Conservation (phyloP, 2,329 filamentous ascomycete species). For the Thielaviopsis cerberus region DNA sequence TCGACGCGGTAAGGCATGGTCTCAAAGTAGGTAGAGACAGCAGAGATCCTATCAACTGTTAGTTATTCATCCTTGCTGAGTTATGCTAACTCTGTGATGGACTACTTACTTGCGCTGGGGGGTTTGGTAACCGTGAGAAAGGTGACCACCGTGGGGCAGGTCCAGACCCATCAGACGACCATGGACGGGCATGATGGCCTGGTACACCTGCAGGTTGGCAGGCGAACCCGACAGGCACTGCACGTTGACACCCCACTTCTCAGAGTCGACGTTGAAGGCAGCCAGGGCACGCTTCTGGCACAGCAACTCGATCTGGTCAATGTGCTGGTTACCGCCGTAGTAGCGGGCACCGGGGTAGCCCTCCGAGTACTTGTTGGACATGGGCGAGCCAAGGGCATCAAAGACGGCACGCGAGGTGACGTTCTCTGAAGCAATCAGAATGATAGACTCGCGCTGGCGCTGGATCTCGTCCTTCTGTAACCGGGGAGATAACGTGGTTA, state of each 20-base stretch:
- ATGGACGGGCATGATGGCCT: conserved; percentile 88
- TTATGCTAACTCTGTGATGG: too few species aligned
- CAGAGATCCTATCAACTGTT: conserved; percentile 51
- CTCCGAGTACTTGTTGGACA: conserved; percentile 99
- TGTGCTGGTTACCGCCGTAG: conserved; percentile 98
- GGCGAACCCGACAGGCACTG: conserved; percentile 85
- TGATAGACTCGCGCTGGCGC: conserved; percentile 94
- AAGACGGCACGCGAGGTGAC: conserved; percentile 96
- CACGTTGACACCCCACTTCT: conserved; percentile 97
- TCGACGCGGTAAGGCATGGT: conserved; percentile 91
- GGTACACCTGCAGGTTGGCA: conserved; percentile 95
- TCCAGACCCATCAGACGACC: conserved; percentile 94
- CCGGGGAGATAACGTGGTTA: conserved; percentile 9
- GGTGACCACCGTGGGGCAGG: conserved; percentile 80
- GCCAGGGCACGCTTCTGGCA: conserved; percentile 88
- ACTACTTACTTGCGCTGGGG: conserved; percentile 75
- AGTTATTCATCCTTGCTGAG: not conserved
- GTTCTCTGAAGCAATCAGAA: conserved; percentile 97
- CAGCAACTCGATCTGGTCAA: conserved; percentile 84
- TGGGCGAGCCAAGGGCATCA: conserved; percentile 83
- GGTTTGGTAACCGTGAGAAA: conserved; percentile 95
- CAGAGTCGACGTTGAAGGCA: conserved; percentile 69
- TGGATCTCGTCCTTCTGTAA: conserved; percentile 72
- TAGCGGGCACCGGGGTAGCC: conserved; percentile 95
- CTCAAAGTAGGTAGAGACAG: conserved; percentile 97